Base-by-base conservation (phyloP, 2,329 filamentous ascomycete genomes). In the Westerdykella aurantiaca region DNA sequence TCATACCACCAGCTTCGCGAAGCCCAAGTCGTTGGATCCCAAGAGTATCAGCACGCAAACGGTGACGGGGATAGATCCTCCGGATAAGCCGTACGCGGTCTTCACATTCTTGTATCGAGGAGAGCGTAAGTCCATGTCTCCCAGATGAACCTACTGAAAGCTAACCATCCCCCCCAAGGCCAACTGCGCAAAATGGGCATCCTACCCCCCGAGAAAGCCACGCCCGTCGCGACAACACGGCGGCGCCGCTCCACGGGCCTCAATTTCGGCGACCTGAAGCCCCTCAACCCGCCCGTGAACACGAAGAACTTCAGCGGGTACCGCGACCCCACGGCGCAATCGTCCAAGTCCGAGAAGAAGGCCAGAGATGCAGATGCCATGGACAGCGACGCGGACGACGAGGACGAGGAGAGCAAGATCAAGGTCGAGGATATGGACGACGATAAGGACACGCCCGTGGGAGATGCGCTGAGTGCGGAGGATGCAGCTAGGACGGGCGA, bases 11-110 rank as follows among this genome's bases (percentile, higher is more conserved):
- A 95, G 90, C 64, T 97, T 97, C 68, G 91, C 91, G 9, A 95
- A 96, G 71, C 91, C 90, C 12, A 97, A 96, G 76, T 86, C 88
- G 1, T 76, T 96, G 42, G 94, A 97, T 70, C 91, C 91, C 0
- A 96, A 96, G 71, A 89, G 88, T 2, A 98, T 98, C 63, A 97
- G 90, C 63, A 98, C 93, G 2, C 93, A 98, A 70, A 98, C 93
- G 0, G 93, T 98, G n/a, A 97, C 93, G 7, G 93, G 91, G 14
- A 95, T 97, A 50, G 93, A 98, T 66, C 88, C 89, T 0, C 89
- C 90, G 16, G 91, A 97, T 50, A 93, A 91, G 69, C 93, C 94
- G 3, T 98, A 95, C 70, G 93, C 93, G 4, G 85, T 87, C 7
- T 98, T 98, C 67, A 97, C 94, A 22, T 98, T 98, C 68, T 88